Percentiles rank a stretch among this genome's conserved stretches.
Evolutionary conservation across 2,329 filamentous ascomycete genomes (phyloP).

Genomic region (Cladosporium sp.): DNA sequence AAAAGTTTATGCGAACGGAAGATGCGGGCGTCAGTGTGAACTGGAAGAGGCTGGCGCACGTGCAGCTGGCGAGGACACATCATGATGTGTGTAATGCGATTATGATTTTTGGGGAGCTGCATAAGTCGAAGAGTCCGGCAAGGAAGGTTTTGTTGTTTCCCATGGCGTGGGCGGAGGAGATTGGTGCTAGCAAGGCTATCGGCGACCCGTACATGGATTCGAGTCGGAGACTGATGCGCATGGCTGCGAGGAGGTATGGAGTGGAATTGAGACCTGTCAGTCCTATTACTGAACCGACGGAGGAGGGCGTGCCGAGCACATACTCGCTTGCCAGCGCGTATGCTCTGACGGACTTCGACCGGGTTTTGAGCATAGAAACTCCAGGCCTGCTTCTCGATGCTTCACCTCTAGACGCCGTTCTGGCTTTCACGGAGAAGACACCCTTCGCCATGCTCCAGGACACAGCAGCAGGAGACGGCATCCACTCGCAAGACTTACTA

Average conservation of each 20-base stretch:
- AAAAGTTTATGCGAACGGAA: slow-evolving; percentile 22
- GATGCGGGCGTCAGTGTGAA: slow-evolving; percentile 29
- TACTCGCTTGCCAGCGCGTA: slow-evolving; percentile 45
- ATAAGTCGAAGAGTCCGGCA: slow-evolving; percentile 42
- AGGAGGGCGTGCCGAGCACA: slow-evolving; percentile 25
- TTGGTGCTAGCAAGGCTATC: slow-evolving; percentile 30
- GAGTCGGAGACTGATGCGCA: slow-evolving; percentile 39
- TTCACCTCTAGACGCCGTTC: slow-evolving; percentile 39
- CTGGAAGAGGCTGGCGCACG: slow-evolving; percentile 44
- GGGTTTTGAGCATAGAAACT: slow-evolving; percentile 40
- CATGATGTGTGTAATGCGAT: slow-evolving; percentile 46
- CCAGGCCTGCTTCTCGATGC: slow-evolving; percentile 44
- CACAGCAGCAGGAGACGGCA: slow-evolving; percentile 22
- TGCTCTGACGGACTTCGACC: slow-evolving; percentile 41
- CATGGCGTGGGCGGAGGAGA: slow-evolving; percentile 31
- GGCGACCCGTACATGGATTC: slow-evolving; percentile 41
- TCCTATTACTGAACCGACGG: slow-evolving; percentile 32
- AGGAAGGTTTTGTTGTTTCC: slow-evolving; percentile 44
- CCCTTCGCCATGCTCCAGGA: slow-evolving; percentile 29
- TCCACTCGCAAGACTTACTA: slow-evolving; percentile 31
- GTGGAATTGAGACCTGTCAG: slow-evolving; percentile 42
- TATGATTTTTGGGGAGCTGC: slow-evolving; percentile 45
- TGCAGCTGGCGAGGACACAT: slow-evolving; percentile 43
- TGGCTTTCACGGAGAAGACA: slow-evolving; percentile 28
- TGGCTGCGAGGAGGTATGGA: slow-evolving; percentile 42